A percentile compares a stretch with the other conserved stretches of the same genome.
phyloP scores from a whole-genome alignment of 2,329 filamentous ascomycete genomes.

The Arthrobotrys iridis region DNA sequence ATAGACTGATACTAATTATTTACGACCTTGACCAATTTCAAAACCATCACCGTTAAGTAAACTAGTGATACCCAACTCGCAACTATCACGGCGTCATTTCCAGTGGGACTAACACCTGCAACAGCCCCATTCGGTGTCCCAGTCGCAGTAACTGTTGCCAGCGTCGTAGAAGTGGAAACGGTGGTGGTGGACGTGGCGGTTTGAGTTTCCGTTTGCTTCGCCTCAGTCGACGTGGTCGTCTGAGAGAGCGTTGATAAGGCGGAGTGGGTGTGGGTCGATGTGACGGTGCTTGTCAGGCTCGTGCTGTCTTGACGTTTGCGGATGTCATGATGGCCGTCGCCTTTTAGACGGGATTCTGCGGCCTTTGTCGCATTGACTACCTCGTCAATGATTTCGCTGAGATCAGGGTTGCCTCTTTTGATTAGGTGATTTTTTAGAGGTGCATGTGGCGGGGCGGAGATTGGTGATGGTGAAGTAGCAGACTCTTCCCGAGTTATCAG shows the following conservation, averaged over 20 bases:
- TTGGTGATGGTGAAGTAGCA: not conserved
- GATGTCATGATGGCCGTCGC: not conserved
- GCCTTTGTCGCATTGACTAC: slow-evolving; percentile 39
- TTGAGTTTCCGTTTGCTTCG: slow-evolving; percentile 5
- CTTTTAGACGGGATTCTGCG: slow-evolving; percentile 29
- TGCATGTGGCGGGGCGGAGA: not conserved
- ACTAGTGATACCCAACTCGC: slow-evolving; percentile 35
- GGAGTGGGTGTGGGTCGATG: slow-evolving; percentile 35
- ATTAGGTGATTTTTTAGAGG: not conserved
- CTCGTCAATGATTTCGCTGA: slow-evolving; percentile 35
- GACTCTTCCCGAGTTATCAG: not conserved
- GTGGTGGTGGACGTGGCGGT: slow-evolving; percentile 30
- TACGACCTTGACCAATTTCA: slow-evolving; percentile 9
- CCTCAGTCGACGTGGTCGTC: slow-evolving; percentile 15
- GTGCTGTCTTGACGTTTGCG: slow-evolving; percentile 34
- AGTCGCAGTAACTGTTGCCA: slow-evolving; percentile 31
- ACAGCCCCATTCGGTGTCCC: slow-evolving; percentile 20
- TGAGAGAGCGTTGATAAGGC: slow-evolving; percentile 12
- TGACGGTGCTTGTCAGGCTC: slow-evolving; percentile 3
- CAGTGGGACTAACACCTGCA: not conserved
- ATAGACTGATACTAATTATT: not conserved
- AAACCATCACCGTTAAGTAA: slow-evolving; percentile 40
- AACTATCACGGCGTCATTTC: not conserved
- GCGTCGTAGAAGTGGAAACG: slow-evolving; percentile 31
- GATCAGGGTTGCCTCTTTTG: slow-evolving; percentile 6